Conservation (phyloP, 2,329 filamentous ascomycete genomes). For the Ophiostoma sp. region DNA sequence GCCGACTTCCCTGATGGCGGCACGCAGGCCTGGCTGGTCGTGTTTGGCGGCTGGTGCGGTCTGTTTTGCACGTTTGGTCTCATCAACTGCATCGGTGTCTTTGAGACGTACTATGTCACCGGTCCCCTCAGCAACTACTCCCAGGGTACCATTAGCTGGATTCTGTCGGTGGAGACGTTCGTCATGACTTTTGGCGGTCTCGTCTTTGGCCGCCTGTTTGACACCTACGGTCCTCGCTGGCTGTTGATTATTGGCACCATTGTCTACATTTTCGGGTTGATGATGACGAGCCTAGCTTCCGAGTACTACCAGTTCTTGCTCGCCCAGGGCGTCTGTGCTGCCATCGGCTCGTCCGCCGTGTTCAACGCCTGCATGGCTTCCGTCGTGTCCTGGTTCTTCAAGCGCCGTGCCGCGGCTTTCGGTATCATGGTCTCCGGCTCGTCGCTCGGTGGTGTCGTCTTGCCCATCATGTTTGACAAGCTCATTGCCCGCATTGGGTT, state of each 20-base stretch:
- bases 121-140: constrained; percentile 49
- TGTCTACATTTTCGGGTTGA: constrained; percentile 57
- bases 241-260: constrained; percentile 54
- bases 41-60: constrained; percentile 41
- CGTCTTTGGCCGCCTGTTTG: constrained; percentile 49
- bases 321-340: constrained; percentile 39
- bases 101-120: constrained; percentile 56
- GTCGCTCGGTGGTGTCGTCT: constrained; percentile 52
- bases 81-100: constrained; percentile 51
- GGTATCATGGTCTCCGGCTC: constrained; percentile 52
- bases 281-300: constrained; percentile 57
- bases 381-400: constrained; percentile 50
- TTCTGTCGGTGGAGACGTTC: constrained; percentile 54
- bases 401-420: constrained; percentile 48
- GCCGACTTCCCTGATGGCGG: constrained; percentile 56
- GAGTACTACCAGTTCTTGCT: constrained; percentile 46
- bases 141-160: constrained; percentile 57
- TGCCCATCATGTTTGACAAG: constrained; percentile 59
- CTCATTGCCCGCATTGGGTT: constrained; percentile 49
- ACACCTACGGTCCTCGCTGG: constrained; percentile 59
- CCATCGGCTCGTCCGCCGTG: constrained; percentile 39
- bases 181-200: constrained; percentile 49
- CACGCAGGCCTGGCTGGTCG: constrained; percentile 50
- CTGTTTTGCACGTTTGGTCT: constrained; percentile 44
- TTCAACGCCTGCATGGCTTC: constrained; percentile 41